These are phyloP conservation scores for Carex littledalei DNA, from an alignment of 176 grass and related monocot genomes.

Conservation along the genomic window DNA sequence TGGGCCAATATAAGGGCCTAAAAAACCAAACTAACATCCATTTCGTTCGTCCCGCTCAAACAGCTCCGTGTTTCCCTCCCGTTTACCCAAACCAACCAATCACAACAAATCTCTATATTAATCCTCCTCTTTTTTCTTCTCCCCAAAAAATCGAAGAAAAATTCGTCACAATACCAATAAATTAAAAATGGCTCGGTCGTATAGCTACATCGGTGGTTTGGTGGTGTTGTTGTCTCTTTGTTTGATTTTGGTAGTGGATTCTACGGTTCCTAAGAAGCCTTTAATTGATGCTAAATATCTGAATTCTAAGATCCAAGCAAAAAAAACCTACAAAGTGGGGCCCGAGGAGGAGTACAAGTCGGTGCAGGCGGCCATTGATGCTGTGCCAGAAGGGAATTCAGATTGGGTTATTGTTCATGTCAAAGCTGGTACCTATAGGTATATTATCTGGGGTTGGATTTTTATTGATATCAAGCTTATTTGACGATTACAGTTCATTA, in stretches of 20 bases:
- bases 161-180: not conserved
- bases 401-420: constrained; percentile 76
- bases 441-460: not conserved
- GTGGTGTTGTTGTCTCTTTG: not conserved
- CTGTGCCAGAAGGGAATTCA: constrained; percentile 40
- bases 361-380: constrained; percentile 57
- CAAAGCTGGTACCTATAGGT: constrained; percentile 49
- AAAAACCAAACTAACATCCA: not conserved
- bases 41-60: not conserved
- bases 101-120: constrained; percentile 9
- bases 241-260: not conserved
- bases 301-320: constrained; percentile 43
- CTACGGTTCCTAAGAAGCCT: not conserved
- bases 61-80: not conserved
- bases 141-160: not conserved
- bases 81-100: not conserved
- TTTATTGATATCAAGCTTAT: not conserved
- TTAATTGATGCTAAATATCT: constrained; percentile 47
- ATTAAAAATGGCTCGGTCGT: not conserved
- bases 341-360: constrained; percentile 53
- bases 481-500: not conserved
- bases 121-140: not conserved
- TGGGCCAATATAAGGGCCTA: not conserved
- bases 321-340: constrained; percentile 46
- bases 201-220: not conserved